Percentiles rank a stretch among this genome's conserved stretches.
phyloP scores from a whole-genome alignment of 495 filamentous ascomycete species.

The Symbiotaphrina buchneri region DNA sequence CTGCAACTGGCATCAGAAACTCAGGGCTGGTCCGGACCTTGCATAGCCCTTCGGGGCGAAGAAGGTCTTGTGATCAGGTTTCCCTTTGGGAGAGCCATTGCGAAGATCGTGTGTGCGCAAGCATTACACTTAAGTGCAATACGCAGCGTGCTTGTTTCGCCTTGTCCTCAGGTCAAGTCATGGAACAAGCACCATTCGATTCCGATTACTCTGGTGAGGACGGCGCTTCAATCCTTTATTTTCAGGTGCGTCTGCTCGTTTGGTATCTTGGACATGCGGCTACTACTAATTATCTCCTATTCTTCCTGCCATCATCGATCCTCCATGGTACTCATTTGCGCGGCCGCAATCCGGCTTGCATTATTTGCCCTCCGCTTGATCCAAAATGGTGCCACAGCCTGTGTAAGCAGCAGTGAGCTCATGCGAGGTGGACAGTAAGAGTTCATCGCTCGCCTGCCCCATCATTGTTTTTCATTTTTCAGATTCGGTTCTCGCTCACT shows the following conservation, averaged over 20 bases:
- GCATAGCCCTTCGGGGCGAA: constrained; percentile 14
- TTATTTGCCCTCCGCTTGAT: too few species aligned
- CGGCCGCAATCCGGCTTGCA: too few species aligned
- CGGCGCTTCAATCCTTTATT: constrained; percentile 44
- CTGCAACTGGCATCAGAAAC: constrained; percentile 98
- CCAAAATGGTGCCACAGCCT: too few species aligned
- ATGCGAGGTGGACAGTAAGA: too few species aligned
- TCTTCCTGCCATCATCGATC: too few species aligned
- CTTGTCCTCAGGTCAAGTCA: constrained; percentile 12
- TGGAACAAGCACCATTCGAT: constrained; percentile 73
- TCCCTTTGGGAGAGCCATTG: constrained; percentile 77
- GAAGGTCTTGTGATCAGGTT: constrained; percentile 9
- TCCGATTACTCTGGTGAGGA: constrained; percentile 91
- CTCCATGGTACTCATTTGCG: too few species aligned
- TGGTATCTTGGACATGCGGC: too few species aligned
- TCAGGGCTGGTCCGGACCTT: constrained; percentile 41
- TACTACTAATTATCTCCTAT: too few species aligned
- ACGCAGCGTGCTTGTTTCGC: constrained; percentile 59
- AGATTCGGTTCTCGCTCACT: too few species aligned
- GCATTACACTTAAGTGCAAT: constrained; percentile 94
- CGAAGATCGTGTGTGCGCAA: constrained; percentile 62
- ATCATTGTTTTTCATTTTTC: too few species aligned
- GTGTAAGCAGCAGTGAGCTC: too few species aligned
- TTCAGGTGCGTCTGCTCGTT: constrained; percentile 41
- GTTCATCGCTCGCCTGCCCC: too few species aligned